A percentile compares a stretch with the other conserved stretches of the same genome.
These are phyloP conservation scores for Smittium mucronatum DNA, from an alignment of 371 early-diverging fungal species.

Conservation along the genomic window DNA sequence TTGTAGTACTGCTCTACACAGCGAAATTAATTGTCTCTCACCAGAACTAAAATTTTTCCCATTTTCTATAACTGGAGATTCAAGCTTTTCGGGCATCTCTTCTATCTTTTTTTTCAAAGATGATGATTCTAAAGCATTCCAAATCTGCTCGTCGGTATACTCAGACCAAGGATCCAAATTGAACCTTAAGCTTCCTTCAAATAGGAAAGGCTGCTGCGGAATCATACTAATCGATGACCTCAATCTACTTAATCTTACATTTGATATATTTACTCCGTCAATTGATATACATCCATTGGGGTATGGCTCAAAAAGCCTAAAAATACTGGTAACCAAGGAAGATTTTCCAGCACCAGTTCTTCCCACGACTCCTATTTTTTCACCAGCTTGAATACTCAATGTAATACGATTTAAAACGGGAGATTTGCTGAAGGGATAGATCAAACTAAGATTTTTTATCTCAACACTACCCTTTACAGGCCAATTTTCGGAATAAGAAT, in stretches of 20 bases:
- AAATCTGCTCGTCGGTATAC: slow-evolving; percentile 36
- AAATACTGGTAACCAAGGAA: slow-evolving; percentile 38
- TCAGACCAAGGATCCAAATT: slow-evolving; percentile 43
- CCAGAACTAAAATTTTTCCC: slow-evolving; percentile 47
- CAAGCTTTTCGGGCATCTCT: slow-evolving; percentile 19
- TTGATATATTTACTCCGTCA: slow-evolving; percentile 41
- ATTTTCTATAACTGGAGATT: slow-evolving; percentile 29
- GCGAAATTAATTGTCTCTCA: slow-evolving; percentile 39
- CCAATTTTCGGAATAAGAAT: not conserved
- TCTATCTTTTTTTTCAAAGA: slow-evolving; percentile 30
- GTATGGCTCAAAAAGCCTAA: slow-evolving; percentile 45
- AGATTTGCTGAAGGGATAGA: slow-evolving; percentile 5
- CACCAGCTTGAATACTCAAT: slow-evolving; percentile 28
- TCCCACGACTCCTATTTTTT: slow-evolving; percentile 39
- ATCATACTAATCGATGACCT: slow-evolving; percentile 46
- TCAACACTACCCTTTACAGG: not conserved
- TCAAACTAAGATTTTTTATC: not conserved
- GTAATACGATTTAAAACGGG: slow-evolving; percentile 32
- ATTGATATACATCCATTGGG: slow-evolving; percentile 37
- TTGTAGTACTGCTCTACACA: slow-evolving; percentile 34
- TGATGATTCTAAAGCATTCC: slow-evolving; percentile 32
- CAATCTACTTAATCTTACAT: slow-evolving; percentile 40
- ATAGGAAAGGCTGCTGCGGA: slow-evolving; percentile 47
- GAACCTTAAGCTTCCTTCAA: slow-evolving; percentile 41
- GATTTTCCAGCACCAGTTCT: slow-evolving; percentile 51